phyloP scores from a whole-genome alignment of 208 protist genomes.

The Trypanosoma rangeli region DNA sequence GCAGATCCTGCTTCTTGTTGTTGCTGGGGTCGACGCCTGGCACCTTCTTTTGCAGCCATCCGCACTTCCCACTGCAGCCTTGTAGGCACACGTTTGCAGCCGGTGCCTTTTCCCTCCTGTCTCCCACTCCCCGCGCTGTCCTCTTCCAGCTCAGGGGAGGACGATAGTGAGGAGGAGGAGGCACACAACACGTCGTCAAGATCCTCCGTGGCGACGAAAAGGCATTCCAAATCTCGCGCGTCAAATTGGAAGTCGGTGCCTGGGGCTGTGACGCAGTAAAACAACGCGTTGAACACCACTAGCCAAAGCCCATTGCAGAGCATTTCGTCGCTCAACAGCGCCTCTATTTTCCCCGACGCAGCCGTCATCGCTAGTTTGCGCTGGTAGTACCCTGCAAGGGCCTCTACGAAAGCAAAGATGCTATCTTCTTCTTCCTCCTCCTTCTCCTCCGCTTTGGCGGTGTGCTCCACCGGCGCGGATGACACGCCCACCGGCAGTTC shows the following conservation, averaged over 20 bases:
- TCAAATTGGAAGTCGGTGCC: slow-evolving; percentile 3
- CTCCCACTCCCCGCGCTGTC: background rate
- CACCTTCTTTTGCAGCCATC: background rate
- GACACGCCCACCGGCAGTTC: background rate
- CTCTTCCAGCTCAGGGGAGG: background rate
- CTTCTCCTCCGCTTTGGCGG: background rate
- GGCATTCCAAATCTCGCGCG: slow-evolving; percentile 28
- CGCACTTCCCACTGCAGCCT: slow-evolving; percentile 7
- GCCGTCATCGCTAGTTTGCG: background rate
- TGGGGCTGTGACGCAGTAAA: slow-evolving; percentile 55
- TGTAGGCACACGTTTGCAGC: slow-evolving; percentile 1
- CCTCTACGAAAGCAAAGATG: slow-evolving; percentile 12
- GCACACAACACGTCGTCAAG: slow-evolving; percentile 24
- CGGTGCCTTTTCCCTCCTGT: background rate
- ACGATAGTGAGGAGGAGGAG: background rate
- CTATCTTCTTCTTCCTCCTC: slow-evolving; percentile 21
- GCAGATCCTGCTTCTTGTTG: background rate
- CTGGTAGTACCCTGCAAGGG: slow-evolving; percentile 18
- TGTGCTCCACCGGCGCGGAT: background rate
- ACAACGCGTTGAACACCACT: slow-evolving; percentile 59
- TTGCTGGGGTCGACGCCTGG: background rate
- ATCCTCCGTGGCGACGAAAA: slow-evolving; percentile 35
- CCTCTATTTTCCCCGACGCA: background rate
- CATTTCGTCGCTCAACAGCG: background rate
- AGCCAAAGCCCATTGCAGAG: slow-evolving; percentile 19